Base-by-base conservation (phyloP, 768 basidiomycete genomes). In the Hydnomerulius pinastri region DNA sequence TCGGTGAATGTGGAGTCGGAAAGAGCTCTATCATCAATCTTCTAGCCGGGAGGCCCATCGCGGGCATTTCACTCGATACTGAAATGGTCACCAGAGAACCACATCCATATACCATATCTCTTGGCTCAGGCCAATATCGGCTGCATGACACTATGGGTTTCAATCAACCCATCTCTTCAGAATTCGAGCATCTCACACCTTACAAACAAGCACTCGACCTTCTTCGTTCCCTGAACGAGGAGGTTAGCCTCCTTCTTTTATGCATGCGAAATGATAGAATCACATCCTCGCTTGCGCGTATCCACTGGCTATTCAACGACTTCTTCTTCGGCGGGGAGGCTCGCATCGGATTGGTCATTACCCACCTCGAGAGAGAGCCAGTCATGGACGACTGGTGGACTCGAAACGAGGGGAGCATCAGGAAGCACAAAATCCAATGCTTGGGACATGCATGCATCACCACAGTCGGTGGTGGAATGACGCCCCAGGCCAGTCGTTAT, bases 361-460 rank as follows among this genome's bases (percentile, higher is more conserved):
- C 72, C 2, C 63, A 68, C 6, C 55, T 74, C 6, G 75, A 75
- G 55, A 55, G 37, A 29, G 58, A 58, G 27, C 15, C 4, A 0
- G 12, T 39, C 23, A 69, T 62, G 69, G 71, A 62, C 4, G 41
- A 27, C 17, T 70, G 71, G 69, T 70, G 69, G 71, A 18, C 7
- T 4, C 46, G 23, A 27, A 76, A 75, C 36, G 55, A 63, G 40
- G 12, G 28, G 18, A 7, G 2, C 6, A 60, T 77, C 48, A 42
- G 51, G 33, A 15, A 32, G 1, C 45, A 63, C 23, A 33, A 50
- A 12, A 73, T 77, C 60, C 32, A 48, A 24, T 74, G 73, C 6
- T 57, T 66, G n/a, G 72, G 56, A 8, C 60, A 71, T 11, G 75
- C 59, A 4, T 77, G 76, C 50, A 58, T 77, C 48, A 73, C 72